Percentiles rank a stretch among this genome's conserved stretches.
These are phyloP conservation scores for Telfairia occidentalis DNA, from an alignment of 331 rosid genomes.

Conservation along the genomic window DNA sequence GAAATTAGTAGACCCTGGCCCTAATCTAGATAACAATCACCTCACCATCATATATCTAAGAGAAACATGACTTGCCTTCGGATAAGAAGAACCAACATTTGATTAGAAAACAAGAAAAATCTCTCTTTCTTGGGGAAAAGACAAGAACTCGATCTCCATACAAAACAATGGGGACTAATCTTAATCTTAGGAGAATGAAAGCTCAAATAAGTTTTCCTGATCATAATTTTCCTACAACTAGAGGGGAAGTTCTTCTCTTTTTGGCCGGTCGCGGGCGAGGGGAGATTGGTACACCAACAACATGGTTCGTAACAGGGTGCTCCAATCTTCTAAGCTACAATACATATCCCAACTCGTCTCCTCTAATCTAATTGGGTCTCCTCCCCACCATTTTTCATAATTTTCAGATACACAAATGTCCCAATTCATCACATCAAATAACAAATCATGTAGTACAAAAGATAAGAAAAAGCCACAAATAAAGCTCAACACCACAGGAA, in stretches of 20 bases:
- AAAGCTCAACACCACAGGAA: neutral
- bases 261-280: neutral
- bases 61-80: neutral
- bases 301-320: neutral
- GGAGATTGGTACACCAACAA: neutral
- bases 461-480: neutral
- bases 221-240: neutral
- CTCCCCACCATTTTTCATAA: neutral
- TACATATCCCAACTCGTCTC: neutral
- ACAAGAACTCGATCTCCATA: neutral
- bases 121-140: neutral
- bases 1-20: neutral
- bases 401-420: neutral
- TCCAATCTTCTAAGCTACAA: neutral
- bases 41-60: neutral
- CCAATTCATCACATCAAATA: neutral
- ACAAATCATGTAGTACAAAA: neutral
- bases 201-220: neutral
- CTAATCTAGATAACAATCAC: neutral
- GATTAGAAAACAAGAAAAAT: neutral
- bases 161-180: neutral
- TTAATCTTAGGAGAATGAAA: neutral
- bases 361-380: neutral
- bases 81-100: slow-evolving; percentile 3
- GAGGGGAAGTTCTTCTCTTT: neutral